Percentiles rank a stretch among this genome's conserved stretches.
phyloP scores from a whole-genome alignment of 768 basidiomycete genomes.

The Gyrodon lividus region DNA sequence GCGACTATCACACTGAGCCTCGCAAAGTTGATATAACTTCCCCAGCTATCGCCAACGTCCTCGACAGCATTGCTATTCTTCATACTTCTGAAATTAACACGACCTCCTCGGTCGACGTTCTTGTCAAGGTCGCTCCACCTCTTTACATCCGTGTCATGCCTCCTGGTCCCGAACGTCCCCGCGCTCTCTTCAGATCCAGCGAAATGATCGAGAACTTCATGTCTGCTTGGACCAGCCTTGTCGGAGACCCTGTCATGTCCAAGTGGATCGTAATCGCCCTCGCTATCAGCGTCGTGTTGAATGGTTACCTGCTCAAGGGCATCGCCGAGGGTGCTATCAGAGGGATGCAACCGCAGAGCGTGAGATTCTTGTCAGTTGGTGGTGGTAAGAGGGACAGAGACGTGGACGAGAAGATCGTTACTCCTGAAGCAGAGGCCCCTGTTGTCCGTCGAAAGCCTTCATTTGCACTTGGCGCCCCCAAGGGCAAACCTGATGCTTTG shows the following conservation, averaged over 20 bases:
- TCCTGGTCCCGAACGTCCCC: conserved; percentile 30
- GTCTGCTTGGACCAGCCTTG: conserved; percentile 85
- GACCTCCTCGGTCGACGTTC: conserved; percentile 37
- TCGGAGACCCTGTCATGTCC: conserved; percentile 89
- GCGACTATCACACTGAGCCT: conserved; percentile 22
- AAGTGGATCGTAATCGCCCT: conserved; percentile 95
- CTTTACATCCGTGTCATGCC: conserved; percentile 52
- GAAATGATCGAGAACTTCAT: conserved; percentile 82
- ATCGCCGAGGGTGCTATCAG: conserved; percentile 57
- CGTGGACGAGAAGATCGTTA: conserved; percentile 20
- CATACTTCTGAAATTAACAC: conserved; percentile 15
- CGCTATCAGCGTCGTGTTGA: conserved; percentile 82
- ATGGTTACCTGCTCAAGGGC: conserved; percentile 90
- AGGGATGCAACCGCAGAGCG: conserved; percentile 29
- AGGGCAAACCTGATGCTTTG: conserved; percentile 11
- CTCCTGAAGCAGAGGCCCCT: conserved; percentile 9
- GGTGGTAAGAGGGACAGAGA: conserved; percentile 19
- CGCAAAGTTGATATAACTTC: conserved; percentile 72
- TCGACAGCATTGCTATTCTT: conserved; percentile 53
- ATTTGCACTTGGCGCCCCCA: conserved; percentile 27
- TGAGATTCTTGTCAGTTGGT: conserved; percentile 29
- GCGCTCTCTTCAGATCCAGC: conserved; percentile 35
- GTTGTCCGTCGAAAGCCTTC: conserved; percentile 19
- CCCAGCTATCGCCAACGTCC: conserved; percentile 54
- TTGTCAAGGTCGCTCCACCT: conserved; percentile 64